Conservation (phyloP, 257 asterid species). For the Nicotiana benthamiana region DNA sequence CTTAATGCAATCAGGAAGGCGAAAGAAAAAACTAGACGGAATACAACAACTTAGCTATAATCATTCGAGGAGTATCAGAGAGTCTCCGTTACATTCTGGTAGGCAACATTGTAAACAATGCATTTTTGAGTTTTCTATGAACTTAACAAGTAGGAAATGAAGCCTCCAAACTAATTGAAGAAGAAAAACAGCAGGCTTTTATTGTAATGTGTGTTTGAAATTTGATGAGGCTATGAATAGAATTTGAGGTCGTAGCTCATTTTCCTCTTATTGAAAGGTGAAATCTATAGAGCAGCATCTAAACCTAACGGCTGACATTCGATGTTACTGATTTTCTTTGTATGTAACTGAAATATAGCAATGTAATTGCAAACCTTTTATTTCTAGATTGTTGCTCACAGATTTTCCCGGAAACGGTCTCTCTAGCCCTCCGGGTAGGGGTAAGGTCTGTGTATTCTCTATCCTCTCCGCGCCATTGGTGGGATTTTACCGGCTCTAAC, state of each 20-base stretch:
- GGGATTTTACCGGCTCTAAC: too few relatives aligned
- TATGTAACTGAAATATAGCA: not conserved
- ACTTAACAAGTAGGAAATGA: not conserved
- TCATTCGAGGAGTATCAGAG: slow-evolving; percentile 45
- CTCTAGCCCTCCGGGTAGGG: too few relatives aligned
- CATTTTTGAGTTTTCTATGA: not conserved
- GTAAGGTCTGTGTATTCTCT: too few relatives aligned
- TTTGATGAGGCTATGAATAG: slow-evolving; percentile 7
- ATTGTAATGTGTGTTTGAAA: slow-evolving; percentile 3
- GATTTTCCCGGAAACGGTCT: too few relatives aligned
- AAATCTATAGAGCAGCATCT: not conserved
- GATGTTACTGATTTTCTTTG: not conserved
- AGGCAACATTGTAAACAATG: slow-evolving; percentile 42
- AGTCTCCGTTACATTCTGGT: slow-evolving; percentile 36
- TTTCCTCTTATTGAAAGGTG: not conserved
- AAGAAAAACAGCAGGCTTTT: not conserved
- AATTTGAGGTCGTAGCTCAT: not conserved
- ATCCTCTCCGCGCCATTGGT: too few relatives aligned
- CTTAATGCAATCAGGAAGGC: slow-evolving; percentile 46
- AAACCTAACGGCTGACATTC: slow-evolving; percentile 5
- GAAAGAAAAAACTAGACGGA: slow-evolving; percentile 52
- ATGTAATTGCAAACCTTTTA: not conserved
- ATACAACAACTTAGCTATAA: slow-evolving; percentile 31
- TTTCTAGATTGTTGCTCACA: not conserved
- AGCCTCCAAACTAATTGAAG: slow-evolving; percentile 7